phyloP scores from a whole-genome alignment of 768 basidiomycete species.

The Lentinus tigrinus region DNA sequence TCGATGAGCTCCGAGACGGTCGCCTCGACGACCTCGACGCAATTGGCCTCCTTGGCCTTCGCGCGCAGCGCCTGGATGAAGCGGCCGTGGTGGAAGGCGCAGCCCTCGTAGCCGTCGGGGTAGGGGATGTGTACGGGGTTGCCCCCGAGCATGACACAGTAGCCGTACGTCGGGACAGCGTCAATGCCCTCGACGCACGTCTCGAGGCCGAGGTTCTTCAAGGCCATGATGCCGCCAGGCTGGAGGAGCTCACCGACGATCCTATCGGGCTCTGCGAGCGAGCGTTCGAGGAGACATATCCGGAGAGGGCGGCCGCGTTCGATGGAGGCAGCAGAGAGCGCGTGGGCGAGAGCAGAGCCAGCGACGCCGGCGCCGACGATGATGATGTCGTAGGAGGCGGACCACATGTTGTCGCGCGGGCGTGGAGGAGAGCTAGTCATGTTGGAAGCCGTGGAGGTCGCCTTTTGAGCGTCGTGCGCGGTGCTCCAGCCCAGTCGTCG shows the following conservation, averaged over 20 bases:
- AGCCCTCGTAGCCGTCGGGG: conserved; percentile 66
- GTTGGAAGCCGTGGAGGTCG: background rate
- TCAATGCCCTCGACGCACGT: conserved; percentile 84
- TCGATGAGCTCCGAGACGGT: conserved; percentile 77
- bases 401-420: conserved; percentile 19
- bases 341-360: conserved; percentile 84
- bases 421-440: background rate
- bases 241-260: conserved; percentile 98
- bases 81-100: conserved; percentile 92
- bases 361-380: conserved; percentile 93
- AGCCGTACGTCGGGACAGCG: conserved; percentile 79
- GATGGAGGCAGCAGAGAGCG: conserved; percentile 60
- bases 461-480: conserved; percentile 11
- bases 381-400: conserved; percentile 64
- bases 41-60: conserved; percentile 54
- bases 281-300: conserved; percentile 87
- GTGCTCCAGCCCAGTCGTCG: conserved; percentile 13
- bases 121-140: conserved; percentile 87
- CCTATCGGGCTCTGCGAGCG: conserved; percentile 88
- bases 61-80: conserved; percentile 80
- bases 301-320: conserved; percentile 52
- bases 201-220: conserved; percentile 76
- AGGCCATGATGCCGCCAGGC: conserved; percentile 81
- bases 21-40: conserved; percentile 83
- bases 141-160: conserved; percentile 72